These are phyloP conservation scores for Bipolaris bicolor DNA, from an alignment of 2,329 filamentous ascomycete species.

Conservation along the genomic window DNA sequence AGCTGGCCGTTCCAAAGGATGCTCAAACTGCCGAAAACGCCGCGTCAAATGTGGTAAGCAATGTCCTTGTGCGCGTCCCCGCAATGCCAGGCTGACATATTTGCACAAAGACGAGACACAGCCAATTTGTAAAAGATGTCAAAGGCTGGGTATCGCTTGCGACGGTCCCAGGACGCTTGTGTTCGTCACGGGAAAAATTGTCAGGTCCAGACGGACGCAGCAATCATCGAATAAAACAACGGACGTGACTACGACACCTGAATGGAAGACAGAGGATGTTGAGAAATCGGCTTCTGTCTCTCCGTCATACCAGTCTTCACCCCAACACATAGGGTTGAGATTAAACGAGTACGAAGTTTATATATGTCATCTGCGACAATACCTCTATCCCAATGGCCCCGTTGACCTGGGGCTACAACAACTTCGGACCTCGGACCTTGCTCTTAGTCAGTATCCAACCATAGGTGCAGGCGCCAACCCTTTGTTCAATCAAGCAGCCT, in stretches of 20 bases:
- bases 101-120: constrained; percentile 32
- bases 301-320: neutral
- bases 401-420: constrained; percentile 30
- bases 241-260: neutral
- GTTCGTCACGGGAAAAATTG: constrained; percentile 36
- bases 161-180: constrained; percentile 31
- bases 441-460: neutral
- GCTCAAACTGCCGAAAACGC: constrained; percentile 37
- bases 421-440: constrained; percentile 24
- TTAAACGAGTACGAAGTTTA: constrained; percentile 31
- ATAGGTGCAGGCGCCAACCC: constrained; percentile 5
- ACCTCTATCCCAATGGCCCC: constrained; percentile 29
- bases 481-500: constrained; percentile 27
- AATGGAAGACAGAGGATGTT: constrained; percentile 2
- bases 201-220: constrained; percentile 32
- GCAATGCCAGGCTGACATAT: constrained; percentile 9
- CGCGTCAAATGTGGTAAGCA: constrained; percentile 43
- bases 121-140: constrained; percentile 35
- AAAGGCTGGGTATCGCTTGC: constrained; percentile 31
- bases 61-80: neutral
- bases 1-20: constrained; percentile 41
- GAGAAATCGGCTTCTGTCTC: neutral
- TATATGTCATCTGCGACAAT: constrained; percentile 31
- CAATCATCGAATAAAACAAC: neutral
- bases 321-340: constrained; percentile 3